A percentile compares a stretch with the other conserved stretches of the same genome.
Conservation (phyloP, 73 alveolate genomes). For the Paraurostyla sp. region DNA sequence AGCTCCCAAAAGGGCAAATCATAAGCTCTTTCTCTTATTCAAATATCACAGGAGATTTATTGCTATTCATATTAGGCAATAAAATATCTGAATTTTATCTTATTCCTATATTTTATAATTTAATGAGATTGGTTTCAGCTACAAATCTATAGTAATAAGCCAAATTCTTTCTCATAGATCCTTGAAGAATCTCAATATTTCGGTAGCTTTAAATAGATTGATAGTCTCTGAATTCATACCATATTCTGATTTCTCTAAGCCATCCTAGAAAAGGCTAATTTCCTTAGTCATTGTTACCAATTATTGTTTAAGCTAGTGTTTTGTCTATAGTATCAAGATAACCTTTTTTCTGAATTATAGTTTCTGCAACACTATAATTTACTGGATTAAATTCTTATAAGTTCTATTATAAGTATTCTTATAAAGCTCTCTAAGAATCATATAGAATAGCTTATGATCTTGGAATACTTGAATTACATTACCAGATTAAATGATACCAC, state of each 20-base stretch:
- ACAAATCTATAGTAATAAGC: slow-evolving; percentile 27
- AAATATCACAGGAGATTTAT: slow-evolving; percentile 1
- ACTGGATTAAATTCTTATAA: not conserved
- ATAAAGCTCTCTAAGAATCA: not conserved
- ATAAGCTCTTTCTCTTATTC: not conserved
- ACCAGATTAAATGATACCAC: slow-evolving; percentile 28
- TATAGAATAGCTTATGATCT: not conserved
- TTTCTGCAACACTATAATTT: not conserved
- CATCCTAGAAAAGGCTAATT: not conserved
- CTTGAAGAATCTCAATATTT: not conserved
- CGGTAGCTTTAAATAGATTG: not conserved
- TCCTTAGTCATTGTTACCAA: not conserved
- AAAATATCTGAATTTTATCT: not conserved
- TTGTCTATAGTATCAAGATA: not conserved
- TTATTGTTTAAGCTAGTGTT: not conserved
- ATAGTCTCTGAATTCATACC: slow-evolving; percentile 20
- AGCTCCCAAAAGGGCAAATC: slow-evolving; percentile 12
- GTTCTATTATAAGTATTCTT: not conserved
- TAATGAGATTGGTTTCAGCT: not conserved
- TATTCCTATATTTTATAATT: not conserved
- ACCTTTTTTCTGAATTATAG: not conserved
- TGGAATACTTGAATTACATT: not conserved
- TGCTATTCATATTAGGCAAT: not conserved
- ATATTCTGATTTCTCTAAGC: slow-evolving; percentile 14
- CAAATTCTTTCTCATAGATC: not conserved